Conservation (phyloP, 2,329 filamentous ascomycete genomes). For the Chaetomium sp. region DNA sequence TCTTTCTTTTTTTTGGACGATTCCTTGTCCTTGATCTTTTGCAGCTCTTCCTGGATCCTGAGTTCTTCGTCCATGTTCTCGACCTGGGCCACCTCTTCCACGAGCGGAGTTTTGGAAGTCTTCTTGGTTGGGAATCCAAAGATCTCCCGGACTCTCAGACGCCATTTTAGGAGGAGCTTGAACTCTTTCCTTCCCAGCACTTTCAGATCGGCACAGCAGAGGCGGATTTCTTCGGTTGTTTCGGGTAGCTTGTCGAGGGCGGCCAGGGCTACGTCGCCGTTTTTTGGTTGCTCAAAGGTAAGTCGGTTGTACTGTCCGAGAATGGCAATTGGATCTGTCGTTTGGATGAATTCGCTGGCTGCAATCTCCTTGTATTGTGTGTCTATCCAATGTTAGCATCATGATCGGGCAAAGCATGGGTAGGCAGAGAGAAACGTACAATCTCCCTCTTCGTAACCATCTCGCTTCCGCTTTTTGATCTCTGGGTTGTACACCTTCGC, state of each 20-base stretch:
- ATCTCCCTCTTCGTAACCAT: conserved; percentile 95
- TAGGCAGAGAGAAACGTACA: conserved; percentile 32
- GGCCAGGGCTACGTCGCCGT: conserved; percentile 78
- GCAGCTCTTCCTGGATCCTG: conserved; percentile 79
- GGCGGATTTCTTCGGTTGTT: conserved; percentile 74
- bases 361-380: conserved; percentile 84
- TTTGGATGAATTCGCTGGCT: conserved; percentile 91
- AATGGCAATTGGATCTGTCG: conserved; percentile 85
- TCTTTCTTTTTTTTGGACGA: conserved; percentile 73
- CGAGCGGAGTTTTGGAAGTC: conserved; percentile 39
- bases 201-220: conserved; percentile 76
- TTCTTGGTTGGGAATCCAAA: conserved; percentile 83
- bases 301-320: conserved; percentile 80
- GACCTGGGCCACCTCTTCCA: conserved; percentile 73
- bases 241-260: conserved; percentile 81
- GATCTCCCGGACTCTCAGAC: conserved; percentile 79
- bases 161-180: conserved; percentile 81
- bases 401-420: not conserved
- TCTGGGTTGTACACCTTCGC: conserved; percentile 98
- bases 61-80: conserved; percentile 93
- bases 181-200: conserved; percentile 93
- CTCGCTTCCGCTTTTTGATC: conserved; percentile 93
- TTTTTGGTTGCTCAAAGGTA: conserved; percentile 70
- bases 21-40: conserved; percentile 74
- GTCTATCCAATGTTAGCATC: conserved; percentile 27